Percentiles rank a stretch among this genome's conserved stretches.
Evolutionary conservation across 768 basidiomycete genomes (phyloP).

Genomic region (Serendipita sp.): DNA sequence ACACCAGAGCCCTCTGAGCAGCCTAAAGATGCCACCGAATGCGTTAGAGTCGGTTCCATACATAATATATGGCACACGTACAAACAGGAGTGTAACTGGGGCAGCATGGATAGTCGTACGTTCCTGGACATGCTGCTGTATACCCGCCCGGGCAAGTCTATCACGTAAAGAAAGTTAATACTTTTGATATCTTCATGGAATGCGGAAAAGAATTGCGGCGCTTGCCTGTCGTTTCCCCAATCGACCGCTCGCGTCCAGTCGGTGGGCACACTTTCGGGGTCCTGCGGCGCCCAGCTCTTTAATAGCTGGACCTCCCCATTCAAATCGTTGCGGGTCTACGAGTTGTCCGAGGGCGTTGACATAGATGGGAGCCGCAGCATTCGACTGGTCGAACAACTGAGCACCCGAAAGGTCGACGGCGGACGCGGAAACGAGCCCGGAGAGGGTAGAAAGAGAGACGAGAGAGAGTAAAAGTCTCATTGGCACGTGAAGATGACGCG

Average conservation of each 20-base stretch:
- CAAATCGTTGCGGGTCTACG: background rate
- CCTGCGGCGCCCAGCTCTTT: background rate
- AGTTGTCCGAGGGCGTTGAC: background rate
- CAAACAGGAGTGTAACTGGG: background rate
- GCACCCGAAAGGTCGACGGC: background rate
- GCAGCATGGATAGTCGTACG: background rate
- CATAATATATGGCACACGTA: background rate
- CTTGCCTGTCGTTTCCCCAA: background rate
- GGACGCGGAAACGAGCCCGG: background rate
- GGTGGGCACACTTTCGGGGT: background rate
- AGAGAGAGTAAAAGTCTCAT: background rate
- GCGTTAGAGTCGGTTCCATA: background rate
- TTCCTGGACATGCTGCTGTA: background rate
- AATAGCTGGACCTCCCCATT: background rate
- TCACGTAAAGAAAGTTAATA: background rate
- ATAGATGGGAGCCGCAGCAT: background rate
- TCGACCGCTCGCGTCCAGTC: background rate
- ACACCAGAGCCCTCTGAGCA: background rate
- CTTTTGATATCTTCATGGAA: background rate
- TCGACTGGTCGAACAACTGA: background rate
- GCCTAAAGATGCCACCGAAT: background rate
- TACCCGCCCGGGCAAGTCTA: background rate
- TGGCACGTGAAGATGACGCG: no score
- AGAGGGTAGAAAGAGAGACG: background rate
- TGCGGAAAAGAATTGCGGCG: background rate